phyloP scores from a whole-genome alignment of 2,329 filamentous ascomycete genomes.

The Chrysoporthe puriensis region DNA sequence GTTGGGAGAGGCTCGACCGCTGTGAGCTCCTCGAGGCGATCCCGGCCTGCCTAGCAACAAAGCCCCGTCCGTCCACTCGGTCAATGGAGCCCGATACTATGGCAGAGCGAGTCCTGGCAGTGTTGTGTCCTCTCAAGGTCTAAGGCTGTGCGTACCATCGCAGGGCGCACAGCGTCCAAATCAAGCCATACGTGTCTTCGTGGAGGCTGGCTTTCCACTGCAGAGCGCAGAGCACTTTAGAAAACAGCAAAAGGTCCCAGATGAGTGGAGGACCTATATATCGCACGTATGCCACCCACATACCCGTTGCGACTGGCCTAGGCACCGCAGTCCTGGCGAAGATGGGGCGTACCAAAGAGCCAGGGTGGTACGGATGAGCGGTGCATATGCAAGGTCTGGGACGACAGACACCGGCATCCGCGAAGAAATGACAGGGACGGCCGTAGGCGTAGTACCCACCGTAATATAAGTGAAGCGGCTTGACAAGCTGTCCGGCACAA shows the following conservation, averaged over 20 bases:
- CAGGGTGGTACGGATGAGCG: background rate
- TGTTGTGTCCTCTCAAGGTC: background rate
- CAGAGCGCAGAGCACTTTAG: background rate
- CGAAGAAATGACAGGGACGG: background rate
- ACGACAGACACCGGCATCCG: background rate
- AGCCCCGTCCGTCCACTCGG: background rate
- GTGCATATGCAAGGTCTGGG: background rate
- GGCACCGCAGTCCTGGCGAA: background rate
- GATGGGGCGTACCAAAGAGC: background rate
- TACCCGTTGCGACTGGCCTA: background rate
- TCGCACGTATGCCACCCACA: background rate
- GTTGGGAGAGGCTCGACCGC: background rate
- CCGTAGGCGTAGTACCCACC: background rate
- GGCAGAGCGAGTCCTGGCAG: background rate
- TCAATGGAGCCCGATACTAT: background rate
- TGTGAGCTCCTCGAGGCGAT: background rate
- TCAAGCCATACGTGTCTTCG: conserved; percentile 17
- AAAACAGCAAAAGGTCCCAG: background rate
- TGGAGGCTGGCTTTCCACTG: conserved; percentile 6
- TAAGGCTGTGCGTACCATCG: background rate
- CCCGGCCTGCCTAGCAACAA: background rate
- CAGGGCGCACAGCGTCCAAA: conserved; percentile 17
- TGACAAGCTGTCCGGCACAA: background rate
- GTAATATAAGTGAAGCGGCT: conserved; percentile 1
- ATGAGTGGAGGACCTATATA: background rate